Conservation (phyloP, 2,329 filamentous ascomycete species). For the Pseudogymnoascus sp. region DNA sequence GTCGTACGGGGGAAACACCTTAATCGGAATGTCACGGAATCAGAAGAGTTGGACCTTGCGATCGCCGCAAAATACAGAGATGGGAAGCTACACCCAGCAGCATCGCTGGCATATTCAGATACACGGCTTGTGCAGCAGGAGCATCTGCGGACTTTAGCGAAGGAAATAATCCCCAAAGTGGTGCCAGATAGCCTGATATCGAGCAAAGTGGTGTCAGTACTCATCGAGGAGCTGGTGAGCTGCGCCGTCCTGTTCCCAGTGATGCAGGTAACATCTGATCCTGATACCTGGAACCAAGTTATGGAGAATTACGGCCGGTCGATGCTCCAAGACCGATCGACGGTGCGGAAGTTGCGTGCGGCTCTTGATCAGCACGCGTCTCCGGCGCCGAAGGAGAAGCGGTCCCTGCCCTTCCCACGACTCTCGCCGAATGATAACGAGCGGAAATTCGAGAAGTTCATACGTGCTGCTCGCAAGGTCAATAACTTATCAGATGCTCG, state of each 20-base stretch:
- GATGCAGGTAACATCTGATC: slow-evolving; percentile 73
- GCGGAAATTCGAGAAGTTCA: slow-evolving; percentile 88
- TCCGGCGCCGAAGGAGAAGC: slow-evolving; percentile 60
- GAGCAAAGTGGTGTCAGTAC: slow-evolving; percentile 70
- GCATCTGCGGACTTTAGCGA: slow-evolving; percentile 70
- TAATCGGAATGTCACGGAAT: slow-evolving; percentile 86
- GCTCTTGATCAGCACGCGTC: slow-evolving; percentile 91
- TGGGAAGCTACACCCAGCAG: slow-evolving; percentile 81
- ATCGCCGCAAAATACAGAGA: slow-evolving; percentile 92
- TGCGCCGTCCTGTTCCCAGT: slow-evolving; percentile 85
- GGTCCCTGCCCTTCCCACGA: slow-evolving; percentile 66
- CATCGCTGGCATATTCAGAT: slow-evolving; percentile 74
- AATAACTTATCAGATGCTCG: slow-evolving; percentile 90
- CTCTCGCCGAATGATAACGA: slow-evolving; percentile 79
- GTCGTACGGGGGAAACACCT: slow-evolving; percentile 80
- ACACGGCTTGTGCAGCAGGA: slow-evolving; percentile 81
- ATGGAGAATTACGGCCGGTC: slow-evolving; percentile 84
- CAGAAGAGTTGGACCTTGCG: slow-evolving; percentile 88
- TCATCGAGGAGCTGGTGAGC: slow-evolving; percentile 84
- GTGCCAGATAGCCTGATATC: slow-evolving; percentile 67
- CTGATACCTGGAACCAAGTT: slow-evolving; percentile 95
- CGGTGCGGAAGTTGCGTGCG: slow-evolving; percentile 82
- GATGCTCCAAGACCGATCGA: slow-evolving; percentile 90
- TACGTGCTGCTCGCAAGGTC: slow-evolving; percentile 79
- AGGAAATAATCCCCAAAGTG: slow-evolving; percentile 64